phyloP scores from a whole-genome alignment of 305 asterid genomes.

The Fraxinus platypoda region DNA sequence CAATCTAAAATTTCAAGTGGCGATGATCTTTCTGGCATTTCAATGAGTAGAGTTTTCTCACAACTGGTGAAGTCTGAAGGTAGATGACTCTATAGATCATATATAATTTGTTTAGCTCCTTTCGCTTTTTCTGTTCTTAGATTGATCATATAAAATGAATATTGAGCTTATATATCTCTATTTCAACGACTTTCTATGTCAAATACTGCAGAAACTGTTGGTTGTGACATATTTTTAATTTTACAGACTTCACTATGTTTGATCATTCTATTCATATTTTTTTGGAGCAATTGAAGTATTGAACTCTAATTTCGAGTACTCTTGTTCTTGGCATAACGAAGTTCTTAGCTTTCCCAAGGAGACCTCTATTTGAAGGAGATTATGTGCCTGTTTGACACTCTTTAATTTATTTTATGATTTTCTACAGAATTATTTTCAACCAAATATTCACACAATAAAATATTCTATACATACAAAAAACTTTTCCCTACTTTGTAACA shows the following conservation, averaged over 20 bases:
- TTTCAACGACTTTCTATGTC: background rate
- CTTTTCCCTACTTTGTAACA: no score
- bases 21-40: constrained; percentile 61
- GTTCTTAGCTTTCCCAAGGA: background rate
- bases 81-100: constrained; percentile 27
- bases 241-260: background rate
- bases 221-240: background rate
- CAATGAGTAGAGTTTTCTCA: constrained; percentile 66
- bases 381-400: no score
- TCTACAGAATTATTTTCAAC: no score
- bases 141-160: background rate
- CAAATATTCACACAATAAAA: no score
- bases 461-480: no score
- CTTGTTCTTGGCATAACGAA: background rate
- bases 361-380: background rate
- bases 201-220: background rate
- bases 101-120: background rate
- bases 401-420: no score
- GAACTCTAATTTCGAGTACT: background rate
- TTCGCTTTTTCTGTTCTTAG: background rate
- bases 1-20: constrained; percentile 40
- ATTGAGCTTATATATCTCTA: background rate
- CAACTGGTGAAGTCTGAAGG: constrained; percentile 71
- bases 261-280: background rate
- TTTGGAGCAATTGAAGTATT: background rate